Conservation (phyloP, 768 basidiomycete genomes). For the Cyclocybe aegerita region DNA sequence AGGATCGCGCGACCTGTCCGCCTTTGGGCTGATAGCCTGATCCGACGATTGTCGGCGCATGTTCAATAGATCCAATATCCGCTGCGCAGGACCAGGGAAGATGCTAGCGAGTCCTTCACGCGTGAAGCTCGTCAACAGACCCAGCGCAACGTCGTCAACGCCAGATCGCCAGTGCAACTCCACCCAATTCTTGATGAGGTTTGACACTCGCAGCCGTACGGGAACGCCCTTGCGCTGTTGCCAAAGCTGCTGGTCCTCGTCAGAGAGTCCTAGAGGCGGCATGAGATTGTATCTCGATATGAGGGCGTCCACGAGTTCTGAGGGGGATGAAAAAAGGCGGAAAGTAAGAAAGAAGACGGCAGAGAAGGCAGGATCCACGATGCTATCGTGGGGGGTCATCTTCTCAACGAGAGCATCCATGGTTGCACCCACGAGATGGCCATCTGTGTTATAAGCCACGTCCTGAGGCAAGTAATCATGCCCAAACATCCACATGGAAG, state of each 20-base stretch:
- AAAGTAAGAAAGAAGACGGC: constrained; percentile 96
- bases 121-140: constrained; percentile 57
- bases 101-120: constrained; percentile 57
- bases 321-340: constrained; percentile 82
- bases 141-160: constrained; percentile 66
- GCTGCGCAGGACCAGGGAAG: constrained; percentile 69
- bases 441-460: constrained; percentile 88
- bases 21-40: constrained; percentile 51
- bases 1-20: constrained; percentile 69
- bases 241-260: constrained; percentile 72
- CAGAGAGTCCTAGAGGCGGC: constrained; percentile 55
- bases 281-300: constrained; percentile 82
- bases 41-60: constrained; percentile 51
- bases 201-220: constrained; percentile 86
- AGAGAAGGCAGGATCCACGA: constrained; percentile 85
- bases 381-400: constrained; percentile 92
- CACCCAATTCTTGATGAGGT: constrained; percentile 93
- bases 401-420: constrained; percentile 90
- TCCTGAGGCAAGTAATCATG: constrained; percentile 84
- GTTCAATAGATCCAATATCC: constrained; percentile 68
- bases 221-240: constrained; percentile 86
- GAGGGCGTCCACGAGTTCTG: constrained; percentile 72
- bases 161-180: constrained; percentile 87
- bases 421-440: constrained; percentile 88
- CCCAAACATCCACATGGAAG: constrained; percentile 54